A percentile compares a stretch with the other conserved stretches of the same genome.
phyloP scores from a whole-genome alignment of 768 basidiomycete genomes.

The Psilocybe cyanescens region DNA sequence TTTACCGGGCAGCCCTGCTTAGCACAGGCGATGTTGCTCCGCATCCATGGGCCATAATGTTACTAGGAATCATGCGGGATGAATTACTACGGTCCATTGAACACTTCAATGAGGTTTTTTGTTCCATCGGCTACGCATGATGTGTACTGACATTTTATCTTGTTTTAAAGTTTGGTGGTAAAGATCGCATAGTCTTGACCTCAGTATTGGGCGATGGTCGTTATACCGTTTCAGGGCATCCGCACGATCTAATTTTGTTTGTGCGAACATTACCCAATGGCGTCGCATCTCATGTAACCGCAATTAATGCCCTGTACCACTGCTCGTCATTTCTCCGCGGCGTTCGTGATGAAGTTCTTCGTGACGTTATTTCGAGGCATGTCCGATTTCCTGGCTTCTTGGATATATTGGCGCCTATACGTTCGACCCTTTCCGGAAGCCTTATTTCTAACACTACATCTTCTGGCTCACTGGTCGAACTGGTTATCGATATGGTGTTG shows the following conservation, averaged over 20 bases:
- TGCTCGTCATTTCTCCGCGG: slow-evolving; percentile 31
- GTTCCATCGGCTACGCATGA: neutral
- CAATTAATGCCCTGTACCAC: slow-evolving; percentile 59
- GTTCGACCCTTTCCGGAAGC: slow-evolving; percentile 49
- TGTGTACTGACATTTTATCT: slow-evolving; percentile 4
- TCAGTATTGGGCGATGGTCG: slow-evolving; percentile 50
- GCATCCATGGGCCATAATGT: slow-evolving; percentile 51
- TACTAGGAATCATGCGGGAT: slow-evolving; percentile 32
- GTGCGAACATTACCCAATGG: slow-evolving; percentile 35
- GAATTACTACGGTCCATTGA: slow-evolving; percentile 24
- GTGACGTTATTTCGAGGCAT: slow-evolving; percentile 44
- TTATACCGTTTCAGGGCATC: slow-evolving; percentile 62
- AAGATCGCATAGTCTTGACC: slow-evolving; percentile 45
- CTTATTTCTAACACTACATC: slow-evolving; percentile 25
- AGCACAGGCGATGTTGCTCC: slow-evolving; percentile 10
- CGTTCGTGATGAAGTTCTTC: slow-evolving; percentile 43
- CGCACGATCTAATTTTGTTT: slow-evolving; percentile 51
- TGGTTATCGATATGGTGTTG: slow-evolving; percentile 53
- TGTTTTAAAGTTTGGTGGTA: slow-evolving; percentile 14
- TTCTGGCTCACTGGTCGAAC: slow-evolving; percentile 38
- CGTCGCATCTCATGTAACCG: slow-evolving; percentile 44
- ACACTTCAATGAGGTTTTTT: slow-evolving; percentile 28
- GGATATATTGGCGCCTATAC: slow-evolving; percentile 52
- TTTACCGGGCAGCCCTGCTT: slow-evolving; percentile 32
- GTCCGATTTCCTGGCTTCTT: slow-evolving; percentile 54